Percentiles rank a stretch among this genome's conserved stretches.
These are phyloP conservation scores for Termitomyces sp. DNA, from an alignment of 768 basidiomycete species.

Conservation along the genomic window DNA sequence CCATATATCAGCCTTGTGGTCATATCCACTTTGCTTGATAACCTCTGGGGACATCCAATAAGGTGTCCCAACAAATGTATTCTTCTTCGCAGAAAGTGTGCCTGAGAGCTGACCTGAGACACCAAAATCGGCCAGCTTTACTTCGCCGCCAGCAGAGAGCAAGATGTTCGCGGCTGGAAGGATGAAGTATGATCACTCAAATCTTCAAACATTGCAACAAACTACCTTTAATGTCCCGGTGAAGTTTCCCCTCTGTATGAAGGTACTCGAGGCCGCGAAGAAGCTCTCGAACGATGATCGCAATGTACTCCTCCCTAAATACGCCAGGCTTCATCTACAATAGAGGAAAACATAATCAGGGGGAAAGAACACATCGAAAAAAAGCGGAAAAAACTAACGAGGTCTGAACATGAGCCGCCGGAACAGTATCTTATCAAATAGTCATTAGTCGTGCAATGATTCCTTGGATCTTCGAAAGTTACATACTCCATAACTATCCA, in stretches of 20 bases:
- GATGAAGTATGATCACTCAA: conserved; percentile 7
- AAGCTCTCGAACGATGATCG: conserved; percentile 92
- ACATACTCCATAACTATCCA: conserved; percentile 99
- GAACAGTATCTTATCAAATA: conserved; percentile 77
- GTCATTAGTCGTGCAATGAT: conserved; percentile 3
- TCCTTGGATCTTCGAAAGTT: neutral
- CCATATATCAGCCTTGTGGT: conserved; percentile 99
- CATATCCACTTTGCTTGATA: conserved; percentile 99
- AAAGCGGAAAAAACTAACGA: conserved; percentile 51
- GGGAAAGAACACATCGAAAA: conserved; percentile 12
- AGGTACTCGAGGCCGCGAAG: conserved; percentile 93
- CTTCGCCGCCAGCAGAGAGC: conserved; percentile 87
- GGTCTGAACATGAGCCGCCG: conserved; percentile 95
- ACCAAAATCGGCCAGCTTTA: conserved; percentile 98
- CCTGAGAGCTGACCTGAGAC: conserved; percentile 97
- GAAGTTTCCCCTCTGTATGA: conserved; percentile 93
- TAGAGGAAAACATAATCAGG: conserved; percentile 14
- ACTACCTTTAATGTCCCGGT: conserved; percentile 98
- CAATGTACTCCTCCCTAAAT: conserved; percentile 98
- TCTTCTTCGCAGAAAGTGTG: conserved; percentile 91
- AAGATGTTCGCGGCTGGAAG: conserved; percentile 87
- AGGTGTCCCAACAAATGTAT: conserved; percentile 96
- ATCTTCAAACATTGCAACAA: neutral
- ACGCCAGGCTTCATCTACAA: conserved; percentile 97
- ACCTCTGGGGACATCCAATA: conserved; percentile 99